Conservation (phyloP, 1,284 basidiomycete species). For the Pisolithus thermaeus region DNA sequence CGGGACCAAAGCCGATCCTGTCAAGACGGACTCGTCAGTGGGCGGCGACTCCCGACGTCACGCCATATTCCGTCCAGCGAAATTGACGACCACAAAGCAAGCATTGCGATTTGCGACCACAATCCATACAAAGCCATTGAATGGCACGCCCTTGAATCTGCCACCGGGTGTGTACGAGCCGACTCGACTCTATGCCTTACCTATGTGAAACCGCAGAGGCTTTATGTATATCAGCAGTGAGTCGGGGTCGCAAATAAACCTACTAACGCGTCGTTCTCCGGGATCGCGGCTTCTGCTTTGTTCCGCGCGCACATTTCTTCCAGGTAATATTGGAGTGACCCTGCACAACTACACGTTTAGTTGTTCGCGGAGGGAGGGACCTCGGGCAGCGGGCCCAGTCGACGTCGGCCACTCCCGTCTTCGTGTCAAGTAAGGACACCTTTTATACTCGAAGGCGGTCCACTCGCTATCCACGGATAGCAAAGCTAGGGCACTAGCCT, state of each 20-base stretch:
- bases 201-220: neutral
- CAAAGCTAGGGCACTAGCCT: slow-evolving; percentile 2
- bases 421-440: slow-evolving; percentile 4
- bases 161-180: no score
- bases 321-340: neutral
- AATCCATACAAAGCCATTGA: neutral
- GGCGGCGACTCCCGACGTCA: slow-evolving; percentile 2
- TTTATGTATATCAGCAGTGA: neutral
- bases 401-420: neutral
- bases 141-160: no score
- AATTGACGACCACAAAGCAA: neutral
- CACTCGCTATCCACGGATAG: neutral
- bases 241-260: neutral
- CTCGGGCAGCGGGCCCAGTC: neutral
- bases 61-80: slow-evolving; percentile 3
- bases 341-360: neutral
- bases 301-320: slow-evolving; percentile 2
- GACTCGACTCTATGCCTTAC: no score
- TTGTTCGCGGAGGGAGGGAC: neutral
- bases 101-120: neutral
- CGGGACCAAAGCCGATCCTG: neutral
- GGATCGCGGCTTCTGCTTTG: slow-evolving; percentile 6
- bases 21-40: neutral
- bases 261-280: neutral
- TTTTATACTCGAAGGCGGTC: slow-evolving; percentile 1